These are phyloP conservation scores for Amanita pallidorosea DNA, from an alignment of 768 basidiomycete genomes.

Conservation along the genomic window DNA sequence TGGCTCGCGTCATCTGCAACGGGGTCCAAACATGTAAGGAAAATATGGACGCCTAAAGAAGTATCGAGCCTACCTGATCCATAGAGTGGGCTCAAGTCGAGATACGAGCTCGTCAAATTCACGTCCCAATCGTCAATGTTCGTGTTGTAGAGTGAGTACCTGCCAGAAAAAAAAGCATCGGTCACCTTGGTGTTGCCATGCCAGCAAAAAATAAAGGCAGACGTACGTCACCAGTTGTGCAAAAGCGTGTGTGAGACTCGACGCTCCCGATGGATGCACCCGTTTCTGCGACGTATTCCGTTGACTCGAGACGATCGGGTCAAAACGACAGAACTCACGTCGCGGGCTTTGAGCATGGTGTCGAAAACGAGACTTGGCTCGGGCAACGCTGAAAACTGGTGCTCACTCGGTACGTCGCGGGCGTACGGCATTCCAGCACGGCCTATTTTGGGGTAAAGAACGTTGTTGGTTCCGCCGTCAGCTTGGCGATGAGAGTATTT, in stretches of 20 bases:
- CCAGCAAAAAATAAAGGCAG: no score
- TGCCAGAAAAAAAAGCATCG: not conserved
- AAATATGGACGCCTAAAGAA: not conserved
- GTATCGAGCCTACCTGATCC: slow-evolving; percentile 27
- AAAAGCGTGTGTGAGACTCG: slow-evolving; percentile 55
- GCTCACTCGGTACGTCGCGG: slow-evolving; percentile 35
- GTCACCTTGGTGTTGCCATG: not conserved
- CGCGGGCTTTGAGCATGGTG: slow-evolving; percentile 33
- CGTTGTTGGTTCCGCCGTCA: slow-evolving; percentile 41
- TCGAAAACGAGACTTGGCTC: slow-evolving; percentile 57
- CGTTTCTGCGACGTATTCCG: slow-evolving; percentile 15
- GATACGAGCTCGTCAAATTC: slow-evolving; percentile 45
- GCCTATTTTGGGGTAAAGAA: slow-evolving; percentile 33
- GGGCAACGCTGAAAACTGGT: slow-evolving; percentile 33
- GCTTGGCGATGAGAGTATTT: slow-evolving; percentile 28
- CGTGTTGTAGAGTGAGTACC: slow-evolving; percentile 46
- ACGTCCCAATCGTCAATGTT: slow-evolving; percentile 27
- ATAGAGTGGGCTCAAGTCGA: slow-evolving; percentile 48
- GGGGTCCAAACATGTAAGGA: not conserved
- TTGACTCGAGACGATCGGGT: slow-evolving; percentile 9
- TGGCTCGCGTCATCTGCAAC: slow-evolving; percentile 22
- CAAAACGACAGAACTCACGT: slow-evolving; percentile 22
- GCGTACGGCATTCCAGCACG: slow-evolving; percentile 42
- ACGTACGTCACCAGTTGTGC: slow-evolving; percentile 43
- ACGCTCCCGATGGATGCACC: slow-evolving; percentile 46